Base-by-base conservation (phyloP, 1,284 basidiomycete genomes). In the Apiotrichum veenhuisii region DNA sequence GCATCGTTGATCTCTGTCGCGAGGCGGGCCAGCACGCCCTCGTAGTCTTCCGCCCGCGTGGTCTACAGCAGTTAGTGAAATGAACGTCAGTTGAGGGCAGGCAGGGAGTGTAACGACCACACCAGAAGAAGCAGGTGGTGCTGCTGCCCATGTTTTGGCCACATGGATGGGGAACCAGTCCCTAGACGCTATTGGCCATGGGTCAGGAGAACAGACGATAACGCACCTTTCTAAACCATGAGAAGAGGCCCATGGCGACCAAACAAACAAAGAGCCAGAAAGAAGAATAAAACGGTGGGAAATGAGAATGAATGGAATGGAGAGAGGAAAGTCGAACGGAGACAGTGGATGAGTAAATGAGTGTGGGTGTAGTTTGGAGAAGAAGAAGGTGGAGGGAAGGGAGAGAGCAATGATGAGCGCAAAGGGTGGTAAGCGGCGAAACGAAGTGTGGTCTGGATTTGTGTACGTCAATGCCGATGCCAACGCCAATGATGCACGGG, bases 21-120 rank as follows among this genome's bases (percentile, higher is more conserved):
- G 12, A 83, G 73, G 1, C 69, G 69, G 5, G 78, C 72, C 14
- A 83, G 78, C 25, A 81, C 70, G 3, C 77, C 77, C 58, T 83
- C 82, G 63, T 82, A 83, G 68, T 82, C 81, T 52, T 71, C 67
- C n/a, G 71, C 44, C n/a, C 70, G 58, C 20, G 46, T 36, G 50
- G 68, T 58, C 74, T 77, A 58, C 20, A 30, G 12, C 5, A 33
- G 26, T 18, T 34, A 46, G 18, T 20, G 7, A 18, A n/a, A n/a
- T n/a, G n/a, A n/a, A n/a, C n/a, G n/a, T n/a, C n/a, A n/a, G n/a
- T n/a, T n/a, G n/a, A n/a, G n/a, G n/a, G n/a, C n/a, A n/a, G n/a
- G n/a, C n/a, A n/a, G n/a, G n/a, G n/a, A n/a, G n/a, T n/a, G n/a
- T n/a, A n/a, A n/a, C n/a, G n/a, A n/a, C n/a, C n/a, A n/a, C n/a